Evolutionary conservation across 2,329 filamentous ascomycete species (phyloP), one percentile per base, ranked within the genome.

Genomic region (Metarhizium rileyi): DNA sequence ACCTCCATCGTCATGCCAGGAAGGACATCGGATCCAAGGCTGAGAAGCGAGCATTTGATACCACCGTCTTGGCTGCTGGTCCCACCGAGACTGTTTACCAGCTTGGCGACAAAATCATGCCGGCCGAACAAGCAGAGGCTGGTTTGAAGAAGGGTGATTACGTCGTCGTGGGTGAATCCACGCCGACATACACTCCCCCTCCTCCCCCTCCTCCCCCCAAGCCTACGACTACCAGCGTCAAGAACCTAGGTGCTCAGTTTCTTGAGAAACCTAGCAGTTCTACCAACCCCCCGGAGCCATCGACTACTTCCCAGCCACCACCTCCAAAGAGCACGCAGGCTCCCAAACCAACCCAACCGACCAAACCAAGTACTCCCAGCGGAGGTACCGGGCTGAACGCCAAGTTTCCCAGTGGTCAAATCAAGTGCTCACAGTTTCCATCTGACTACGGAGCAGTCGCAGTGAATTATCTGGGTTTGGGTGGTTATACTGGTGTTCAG

Each of bases 401-500:
- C 16, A 71, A 82, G 7, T 97, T 97, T 75, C 86, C 86, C 12
- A 84, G 84, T 66, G 87, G 87, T 52, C 67, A 81, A 57, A 60
- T 94, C 49, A 68, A 76, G 55, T 97, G 93, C 71, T 69, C 66
- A 54, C 63, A 74, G 2, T 95, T 96, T 72, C 90, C 90, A 16
- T 82, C 81, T 3, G 73, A 80, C 0, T 97, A 94, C 61, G 93
- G 93, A 58, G 86, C 90, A 1, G 62, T 95, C 43, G 48, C 80
- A 45, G 70, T 93, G 27, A 63, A 76, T 49, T 91, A 85, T 74
- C 75, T 90, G 25, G 74, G 76, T 18, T 70, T 88, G 7, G 77
- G 74, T 53, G 90, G 89, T 55, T 98, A 83, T 84, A 82, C 80
- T 56, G 88, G 90, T 62, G 75, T 96, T 53, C 90, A 95, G 69